phyloP scores from a whole-genome alignment of 2,329 filamentous ascomycete species.

The Tolypocladium tundrense region DNA sequence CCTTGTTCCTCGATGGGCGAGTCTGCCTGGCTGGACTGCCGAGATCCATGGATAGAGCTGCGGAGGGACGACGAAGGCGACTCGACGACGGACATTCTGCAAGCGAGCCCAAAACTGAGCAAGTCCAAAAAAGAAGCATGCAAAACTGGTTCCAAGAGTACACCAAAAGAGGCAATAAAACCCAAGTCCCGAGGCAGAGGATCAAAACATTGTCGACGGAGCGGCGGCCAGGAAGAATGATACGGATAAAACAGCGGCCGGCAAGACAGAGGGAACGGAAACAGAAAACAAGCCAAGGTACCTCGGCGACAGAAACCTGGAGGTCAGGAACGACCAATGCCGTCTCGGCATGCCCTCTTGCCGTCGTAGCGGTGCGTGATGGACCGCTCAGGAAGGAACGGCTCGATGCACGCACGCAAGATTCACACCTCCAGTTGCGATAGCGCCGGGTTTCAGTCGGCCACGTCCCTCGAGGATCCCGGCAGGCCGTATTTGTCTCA shows the following conservation, averaged over 20 bases:
- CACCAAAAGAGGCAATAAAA: conserved; percentile 21
- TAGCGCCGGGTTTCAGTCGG: background rate
- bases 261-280: background rate
- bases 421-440: background rate
- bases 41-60: background rate
- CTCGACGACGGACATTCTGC: conserved; percentile 23
- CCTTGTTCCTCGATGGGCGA: background rate
- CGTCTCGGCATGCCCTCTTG: background rate
- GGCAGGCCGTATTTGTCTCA: background rate
- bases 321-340: background rate
- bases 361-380: background rate
- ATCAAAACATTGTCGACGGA: conserved; percentile 28
- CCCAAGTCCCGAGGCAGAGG: background rate
- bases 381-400: background rate
- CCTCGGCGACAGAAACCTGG: background rate
- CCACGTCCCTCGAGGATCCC: background rate
- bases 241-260: background rate
- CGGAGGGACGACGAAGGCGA: conserved; percentile 10
- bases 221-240: conserved; percentile 12
- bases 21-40: background rate
- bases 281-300: background rate
- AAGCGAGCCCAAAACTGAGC: conserved; percentile 14
- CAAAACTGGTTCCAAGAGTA: conserved; percentile 29
- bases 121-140: conserved; percentile 20
- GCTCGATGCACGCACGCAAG: background rate